Base-by-base conservation (phyloP, 2,329 filamentous ascomycete species). In the Scedosporium dehoogii region DNA sequence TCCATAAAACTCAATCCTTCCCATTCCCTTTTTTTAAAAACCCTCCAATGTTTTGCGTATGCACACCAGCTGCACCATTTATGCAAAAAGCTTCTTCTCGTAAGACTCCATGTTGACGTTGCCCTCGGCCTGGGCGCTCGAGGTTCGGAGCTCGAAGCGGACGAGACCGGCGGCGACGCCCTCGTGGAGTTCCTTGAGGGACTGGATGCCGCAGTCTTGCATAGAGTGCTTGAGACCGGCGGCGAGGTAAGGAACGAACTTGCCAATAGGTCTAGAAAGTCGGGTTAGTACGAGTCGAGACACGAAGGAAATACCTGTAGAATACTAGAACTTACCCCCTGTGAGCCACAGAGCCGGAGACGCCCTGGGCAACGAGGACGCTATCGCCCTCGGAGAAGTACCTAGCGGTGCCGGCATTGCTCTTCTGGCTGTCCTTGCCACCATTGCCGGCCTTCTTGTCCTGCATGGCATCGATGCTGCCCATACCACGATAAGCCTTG, bases 1-100 rank as follows among this genome's bases (percentile, higher is more conserved):
- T 48, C 14, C 21, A 18, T 18, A 38, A 38, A 14, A 38, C 33
- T 38, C 33, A 38, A 38, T 14, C 33, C 33, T 38, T 38, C 33
- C 33, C 33, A 38, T 38, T 38, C 33, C 33, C 33, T 38, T 38
- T 38, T 38, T 38, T 33, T n/a, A n/a, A 33, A 38, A 38, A 38
- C 9, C 33, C 10, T 21, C 44, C 44, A 48, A 12, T 14, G 4
- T 48, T 25, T 41, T 38, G 33, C 33, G 33, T 53, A 25, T 44
- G 55, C 63, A 63, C 33, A 9, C 29, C 29, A 33, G 29, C 10
- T 33, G 9, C 29, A 33, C 29, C 29, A 33, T 33, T 76, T 86
- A 97, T 70, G 92, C 91, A 78, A 96, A 99, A 68, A 99, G 89
- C 85, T 97, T 99, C 89, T 99, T 99, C 83, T 97, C 94, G 75